Conservation (phyloP, 345 rosid genomes). For the Acer yangbiense region DNA sequence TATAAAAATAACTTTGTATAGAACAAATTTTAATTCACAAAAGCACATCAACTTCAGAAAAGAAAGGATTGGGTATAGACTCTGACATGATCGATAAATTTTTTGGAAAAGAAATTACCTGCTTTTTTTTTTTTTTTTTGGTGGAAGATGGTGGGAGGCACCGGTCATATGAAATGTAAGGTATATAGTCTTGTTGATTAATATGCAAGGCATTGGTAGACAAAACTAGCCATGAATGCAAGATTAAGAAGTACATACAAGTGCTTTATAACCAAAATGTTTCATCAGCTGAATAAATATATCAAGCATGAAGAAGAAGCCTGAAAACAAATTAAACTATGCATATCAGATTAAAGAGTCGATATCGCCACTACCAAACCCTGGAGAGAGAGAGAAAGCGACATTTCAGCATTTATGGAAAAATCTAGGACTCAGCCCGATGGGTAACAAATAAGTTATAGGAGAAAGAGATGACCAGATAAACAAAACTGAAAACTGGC, state of each 20-base stretch:
- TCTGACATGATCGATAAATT: not conserved
- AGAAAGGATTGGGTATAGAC: not conserved
- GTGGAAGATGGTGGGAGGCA: not conserved
- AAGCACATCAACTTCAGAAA: not conserved
- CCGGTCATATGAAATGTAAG: not conserved
- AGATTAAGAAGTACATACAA: not conserved
- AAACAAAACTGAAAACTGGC: not conserved
- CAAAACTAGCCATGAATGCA: not conserved
- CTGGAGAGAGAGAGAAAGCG: not conserved
- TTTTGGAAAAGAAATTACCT: not conserved
- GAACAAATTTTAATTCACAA: too few relatives aligned
- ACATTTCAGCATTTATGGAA: not conserved
- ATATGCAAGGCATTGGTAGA: not conserved
- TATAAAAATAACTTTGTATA: too few relatives aligned
- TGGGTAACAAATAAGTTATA: not conserved
- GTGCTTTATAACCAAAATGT: not conserved
- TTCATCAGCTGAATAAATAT: not conserved
- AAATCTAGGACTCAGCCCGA: not conserved
- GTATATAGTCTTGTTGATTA: not conserved
- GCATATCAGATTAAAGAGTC: not conserved
- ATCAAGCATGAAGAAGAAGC: not conserved
- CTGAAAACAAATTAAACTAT: not conserved
- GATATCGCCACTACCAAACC: not conserved
- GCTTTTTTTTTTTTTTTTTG: not conserved
- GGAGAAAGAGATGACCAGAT: not conserved